Evolutionary conservation across 2,329 filamentous ascomycete species (phyloP).

Genomic region (Daldinia eschscholtzii): DNA sequence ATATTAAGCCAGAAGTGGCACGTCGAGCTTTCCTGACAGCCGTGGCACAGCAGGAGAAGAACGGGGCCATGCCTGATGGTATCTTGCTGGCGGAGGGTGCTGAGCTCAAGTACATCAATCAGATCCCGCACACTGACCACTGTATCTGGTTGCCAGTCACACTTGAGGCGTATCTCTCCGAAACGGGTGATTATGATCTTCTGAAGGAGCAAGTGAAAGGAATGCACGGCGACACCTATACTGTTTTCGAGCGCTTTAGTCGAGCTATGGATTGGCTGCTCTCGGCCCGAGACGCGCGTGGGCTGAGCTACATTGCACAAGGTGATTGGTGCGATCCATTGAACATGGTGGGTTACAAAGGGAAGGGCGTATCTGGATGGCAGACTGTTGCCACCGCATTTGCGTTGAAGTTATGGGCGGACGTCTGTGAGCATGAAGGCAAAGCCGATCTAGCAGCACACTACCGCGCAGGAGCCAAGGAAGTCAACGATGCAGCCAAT

Average conservation of each 20-base stretch:
- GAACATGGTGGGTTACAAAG: slow-evolving; percentile 73
- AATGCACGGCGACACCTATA: slow-evolving; percentile 60
- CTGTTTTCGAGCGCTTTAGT: slow-evolving; percentile 67
- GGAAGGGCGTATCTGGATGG: slow-evolving; percentile 69
- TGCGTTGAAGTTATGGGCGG: slow-evolving; percentile 66
- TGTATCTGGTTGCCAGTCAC: slow-evolving; percentile 70
- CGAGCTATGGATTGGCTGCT: slow-evolving; percentile 71
- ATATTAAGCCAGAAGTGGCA: slow-evolving; percentile 64
- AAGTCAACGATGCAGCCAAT: slow-evolving; percentile 65
- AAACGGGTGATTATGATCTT: slow-evolving; percentile 66
- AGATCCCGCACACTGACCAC: slow-evolving; percentile 71
- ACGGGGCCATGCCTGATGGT: slow-evolving; percentile 70
- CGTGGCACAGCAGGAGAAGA: slow-evolving; percentile 65
- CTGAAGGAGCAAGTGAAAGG: slow-evolving; percentile 60
- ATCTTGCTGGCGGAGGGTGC: slow-evolving; percentile 66
- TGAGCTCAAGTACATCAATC: slow-evolving; percentile 71
- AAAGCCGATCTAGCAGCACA: slow-evolving; percentile 56
- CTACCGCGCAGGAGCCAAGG: slow-evolving; percentile 60
- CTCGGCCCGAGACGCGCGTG: slow-evolving; percentile 63
- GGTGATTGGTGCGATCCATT: slow-evolving; percentile 73
- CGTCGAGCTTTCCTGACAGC: slow-evolving; percentile 63
- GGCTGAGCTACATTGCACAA: slow-evolving; percentile 69
- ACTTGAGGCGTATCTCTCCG: slow-evolving; percentile 66
- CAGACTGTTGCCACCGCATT: slow-evolving; percentile 68
- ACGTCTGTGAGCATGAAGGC: slow-evolving; percentile 62